phyloP scores from a whole-genome alignment of 73 alveolate species.

The Symbiodinium pilosum region DNA sequence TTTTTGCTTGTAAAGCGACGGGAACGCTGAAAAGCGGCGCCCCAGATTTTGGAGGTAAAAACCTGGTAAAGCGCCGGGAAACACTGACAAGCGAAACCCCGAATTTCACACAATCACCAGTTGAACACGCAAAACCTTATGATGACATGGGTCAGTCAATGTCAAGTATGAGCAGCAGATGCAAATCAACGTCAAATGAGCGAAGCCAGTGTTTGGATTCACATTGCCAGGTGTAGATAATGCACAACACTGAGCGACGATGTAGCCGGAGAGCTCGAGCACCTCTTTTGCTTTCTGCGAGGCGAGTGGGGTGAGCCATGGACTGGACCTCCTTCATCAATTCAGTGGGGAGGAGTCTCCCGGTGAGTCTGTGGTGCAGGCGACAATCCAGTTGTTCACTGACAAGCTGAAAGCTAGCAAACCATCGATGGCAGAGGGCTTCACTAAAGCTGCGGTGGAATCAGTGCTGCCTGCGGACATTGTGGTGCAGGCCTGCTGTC shows the following conservation, averaged over 20 bases:
- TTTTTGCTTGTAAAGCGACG: too few relatives aligned
- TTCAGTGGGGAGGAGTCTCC: not conserved
- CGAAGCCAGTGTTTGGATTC: not conserved
- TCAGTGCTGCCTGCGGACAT: not conserved
- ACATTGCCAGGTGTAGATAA: not conserved
- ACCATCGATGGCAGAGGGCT: conserved; percentile 1
- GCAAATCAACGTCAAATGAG: too few relatives aligned
- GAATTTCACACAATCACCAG: too few relatives aligned
- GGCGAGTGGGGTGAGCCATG: not conserved
- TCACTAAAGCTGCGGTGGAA: not conserved
- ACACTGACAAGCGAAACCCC: too few relatives aligned
- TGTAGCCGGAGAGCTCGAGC: not conserved
- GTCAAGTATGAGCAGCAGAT: too few relatives aligned
- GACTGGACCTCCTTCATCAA: not conserved
- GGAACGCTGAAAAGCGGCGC: too few relatives aligned
- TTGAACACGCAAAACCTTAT: too few relatives aligned
- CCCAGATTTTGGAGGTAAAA: too few relatives aligned
- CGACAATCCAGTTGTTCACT: not conserved
- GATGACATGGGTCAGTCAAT: too few relatives aligned
- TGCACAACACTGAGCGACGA: not conserved
- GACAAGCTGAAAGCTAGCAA: not conserved
- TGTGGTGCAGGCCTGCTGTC: not conserved
- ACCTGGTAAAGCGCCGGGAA: too few relatives aligned
- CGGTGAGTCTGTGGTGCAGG: not conserved
- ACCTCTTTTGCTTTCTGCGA: not conserved